phyloP scores from a whole-genome alignment of 1,284 basidiomycete genomes.

The Volvariella surrecta region DNA sequence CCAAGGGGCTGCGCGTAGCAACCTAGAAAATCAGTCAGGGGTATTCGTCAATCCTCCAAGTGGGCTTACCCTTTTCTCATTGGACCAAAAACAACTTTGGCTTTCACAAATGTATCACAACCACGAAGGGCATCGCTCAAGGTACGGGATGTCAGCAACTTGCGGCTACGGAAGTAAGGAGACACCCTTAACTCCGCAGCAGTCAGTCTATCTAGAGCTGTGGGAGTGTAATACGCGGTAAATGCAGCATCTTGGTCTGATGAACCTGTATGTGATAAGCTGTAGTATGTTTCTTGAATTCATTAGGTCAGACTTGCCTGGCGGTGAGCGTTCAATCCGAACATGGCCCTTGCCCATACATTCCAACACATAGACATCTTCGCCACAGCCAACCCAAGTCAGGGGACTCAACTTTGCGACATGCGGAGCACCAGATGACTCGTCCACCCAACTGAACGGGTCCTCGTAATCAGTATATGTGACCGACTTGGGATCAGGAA shows the following conservation, averaged over 20 bases:
- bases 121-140: constrained; percentile 55
- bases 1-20: constrained; percentile 69
- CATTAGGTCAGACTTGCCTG: constrained; percentile 25
- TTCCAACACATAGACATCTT: constrained; percentile 70
- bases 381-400: constrained; percentile 83
- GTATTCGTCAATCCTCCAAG: not conserved
- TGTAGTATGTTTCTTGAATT: too few species aligned
- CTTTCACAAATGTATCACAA: constrained; percentile 57
- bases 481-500: constrained; percentile 57
- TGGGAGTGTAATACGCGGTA: constrained; percentile 46
- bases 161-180: constrained; percentile 45
- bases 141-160: constrained; percentile 43
- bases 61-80: constrained; percentile 36
- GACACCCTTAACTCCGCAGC: constrained; percentile 39
- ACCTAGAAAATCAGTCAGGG: constrained; percentile 27
- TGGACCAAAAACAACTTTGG: constrained; percentile 43
- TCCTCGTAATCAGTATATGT: constrained; percentile 80
- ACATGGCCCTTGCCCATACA: constrained; percentile 71
- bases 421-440: constrained; percentile 45
- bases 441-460: constrained; percentile 57
- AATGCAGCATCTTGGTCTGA: constrained; percentile 25
- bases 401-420: constrained; percentile 39
- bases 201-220: constrained; percentile 36
- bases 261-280: not conserved
- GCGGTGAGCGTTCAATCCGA: constrained; percentile 46